These are phyloP conservation scores for Symbiodinium pilosum DNA, from an alignment of 73 alveolate genomes.

Conservation along the genomic window DNA sequence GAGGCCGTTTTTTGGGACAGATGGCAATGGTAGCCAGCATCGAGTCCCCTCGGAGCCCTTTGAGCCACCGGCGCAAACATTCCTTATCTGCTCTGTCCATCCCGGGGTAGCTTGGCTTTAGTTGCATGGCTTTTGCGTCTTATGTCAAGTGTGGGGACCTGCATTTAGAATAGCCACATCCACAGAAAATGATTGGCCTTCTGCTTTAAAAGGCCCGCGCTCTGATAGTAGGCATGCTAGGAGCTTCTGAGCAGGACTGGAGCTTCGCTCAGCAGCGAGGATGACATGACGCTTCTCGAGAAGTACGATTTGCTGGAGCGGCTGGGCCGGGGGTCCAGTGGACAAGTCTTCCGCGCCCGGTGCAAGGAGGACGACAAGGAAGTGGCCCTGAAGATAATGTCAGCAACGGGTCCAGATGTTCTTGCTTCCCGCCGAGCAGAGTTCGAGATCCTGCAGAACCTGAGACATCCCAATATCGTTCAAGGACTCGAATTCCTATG, in stretches of 20 bases:
- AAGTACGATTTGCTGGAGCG: not conserved
- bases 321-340: not conserved
- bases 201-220: too few relatives aligned
- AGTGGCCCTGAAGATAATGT: not conserved
- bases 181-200: too few relatives aligned
- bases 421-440: not conserved
- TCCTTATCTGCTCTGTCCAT: not conserved
- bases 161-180: too few relatives aligned
- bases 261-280: not conserved
- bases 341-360: not conserved
- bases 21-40: not conserved
- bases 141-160: not conserved
- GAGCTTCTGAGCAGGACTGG: too few relatives aligned
- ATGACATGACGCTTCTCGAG: too few relatives aligned
- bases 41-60: not conserved
- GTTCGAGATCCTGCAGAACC: not conserved
- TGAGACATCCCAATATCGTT: slow-evolving; percentile 1
- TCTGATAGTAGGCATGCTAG: too few relatives aligned
- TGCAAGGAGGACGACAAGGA: not conserved
- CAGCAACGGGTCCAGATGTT: not conserved
- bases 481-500: not conserved
- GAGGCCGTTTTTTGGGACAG: too few relatives aligned
- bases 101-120: not conserved
- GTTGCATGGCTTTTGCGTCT: not conserved
- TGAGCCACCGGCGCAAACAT: not conserved